phyloP scores from a whole-genome alignment of 192 early-diverging fungal genomes.

The Backusella macrospora region DNA sequence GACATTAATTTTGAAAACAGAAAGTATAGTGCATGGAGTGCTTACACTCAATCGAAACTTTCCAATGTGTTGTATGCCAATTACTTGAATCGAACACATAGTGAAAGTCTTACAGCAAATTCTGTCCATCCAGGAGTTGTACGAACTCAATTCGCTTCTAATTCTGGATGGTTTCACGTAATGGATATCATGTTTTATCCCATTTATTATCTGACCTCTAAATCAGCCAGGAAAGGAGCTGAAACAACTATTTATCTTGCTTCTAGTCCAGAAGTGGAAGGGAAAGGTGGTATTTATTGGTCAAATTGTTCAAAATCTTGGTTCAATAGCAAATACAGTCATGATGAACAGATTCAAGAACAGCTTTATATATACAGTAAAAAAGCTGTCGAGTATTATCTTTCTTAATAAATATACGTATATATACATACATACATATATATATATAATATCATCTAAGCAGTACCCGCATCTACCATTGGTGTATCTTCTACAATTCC shows the following conservation, averaged over 20 bases:
- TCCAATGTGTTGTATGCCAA: slow-evolving; percentile 19
- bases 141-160: no score
- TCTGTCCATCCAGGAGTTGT: no score
- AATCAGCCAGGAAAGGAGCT: no score
- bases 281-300: slow-evolving; percentile 21
- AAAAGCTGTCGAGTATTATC: neutral
- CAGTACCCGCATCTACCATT: slow-evolving; percentile 5
- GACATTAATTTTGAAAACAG: slow-evolving; percentile 13
- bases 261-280: no score
- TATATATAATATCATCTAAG: neutral
- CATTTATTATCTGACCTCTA: no score
- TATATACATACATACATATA: neutral
- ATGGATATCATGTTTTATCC: no score
- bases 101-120: no score
- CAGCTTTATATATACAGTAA: slow-evolving; percentile 19
- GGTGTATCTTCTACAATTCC: slow-evolving; percentile 28
- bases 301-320: neutral
- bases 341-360: slow-evolving; percentile 12
- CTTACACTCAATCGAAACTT: slow-evolving; percentile 24
- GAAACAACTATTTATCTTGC: no score
- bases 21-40: neutral
- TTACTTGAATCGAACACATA: no score
- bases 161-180: no score
- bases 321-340: slow-evolving; percentile 8
- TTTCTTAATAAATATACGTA: neutral